Evolutionary conservation across 2,329 filamentous ascomycete species (phyloP), one percentile per base, ranked within the genome.

Genomic region (Parascedosporium putredinis): DNA sequence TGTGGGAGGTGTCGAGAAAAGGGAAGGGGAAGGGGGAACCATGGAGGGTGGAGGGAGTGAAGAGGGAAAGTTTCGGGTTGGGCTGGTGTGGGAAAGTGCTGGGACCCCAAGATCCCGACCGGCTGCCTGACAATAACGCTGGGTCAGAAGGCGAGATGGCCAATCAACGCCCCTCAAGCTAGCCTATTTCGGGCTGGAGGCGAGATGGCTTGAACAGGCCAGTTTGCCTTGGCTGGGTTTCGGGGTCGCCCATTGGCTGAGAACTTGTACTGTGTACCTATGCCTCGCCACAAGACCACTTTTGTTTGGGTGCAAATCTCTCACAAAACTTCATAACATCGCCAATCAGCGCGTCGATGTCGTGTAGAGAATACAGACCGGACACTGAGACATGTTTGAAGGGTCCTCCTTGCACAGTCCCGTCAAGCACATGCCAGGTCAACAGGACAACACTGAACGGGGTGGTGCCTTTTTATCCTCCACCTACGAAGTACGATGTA

Each of bases 31-130:
- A 36, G 18, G 22, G 49, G 49, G 43, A 47, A 34, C 46, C 42
- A 45, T 40, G 49, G 44, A 50, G 42, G 49, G 44, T 50, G 49
- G 49, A 50, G 44, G 49, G 49, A 50, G 47, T 49, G 36, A 49
- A 49, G 47, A 49, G 24, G 47, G 47, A 49, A 49, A 49, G 47
- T 49, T 49, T 49, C 47, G 47, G 47, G 47, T 43, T 42, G 36
- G 47, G 34, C 47, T 49, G 47, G 47, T 40, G 46, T 48, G 46
- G 46, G 34, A 48, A 48, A 24, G 36, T 38, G 46, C 46, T 48
- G 20, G 46, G 46, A 48, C 46, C 46, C 46, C 46, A 38, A 48
- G 40, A 48, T 24, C 14, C 16, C 46, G 31, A 48, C 31, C 46
- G 31, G 46, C 46, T 48, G 46, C 46, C 46, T 48, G 33, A 25